A percentile compares a stretch with the other conserved stretches of the same genome.
These are phyloP conservation scores for Russula ochroleuca DNA, from an alignment of 768 basidiomycete genomes.

Conservation along the genomic window DNA sequence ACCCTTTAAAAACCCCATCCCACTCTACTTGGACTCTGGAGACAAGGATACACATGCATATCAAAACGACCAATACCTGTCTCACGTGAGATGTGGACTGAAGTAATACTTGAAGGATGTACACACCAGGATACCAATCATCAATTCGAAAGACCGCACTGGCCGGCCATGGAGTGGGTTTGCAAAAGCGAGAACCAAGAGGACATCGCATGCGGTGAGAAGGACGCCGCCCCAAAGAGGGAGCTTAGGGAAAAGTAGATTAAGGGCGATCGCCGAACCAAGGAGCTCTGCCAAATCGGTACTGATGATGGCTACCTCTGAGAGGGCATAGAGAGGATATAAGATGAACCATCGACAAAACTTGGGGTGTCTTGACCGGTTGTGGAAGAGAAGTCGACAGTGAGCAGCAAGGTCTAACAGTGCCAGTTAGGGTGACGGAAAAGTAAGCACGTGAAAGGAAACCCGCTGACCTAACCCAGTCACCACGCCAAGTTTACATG, in stretches of 20 bases:
- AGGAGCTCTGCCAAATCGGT: conserved; percentile 60
- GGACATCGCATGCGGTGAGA: conserved; percentile 46
- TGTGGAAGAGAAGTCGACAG: conserved; percentile 45
- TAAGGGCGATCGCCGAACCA: conserved; percentile 56
- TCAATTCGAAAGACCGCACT: conserved; percentile 60
- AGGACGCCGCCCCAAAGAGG: conserved; percentile 49
- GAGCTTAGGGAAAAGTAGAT: conserved; percentile 46
- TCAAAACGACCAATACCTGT: conserved; percentile 26
- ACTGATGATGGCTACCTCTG: conserved; percentile 51
- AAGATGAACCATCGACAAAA: conserved; percentile 40
- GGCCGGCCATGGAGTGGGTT: conserved; percentile 58
- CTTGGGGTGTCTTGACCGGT: conserved; percentile 39
- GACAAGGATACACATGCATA: conserved; percentile 29
- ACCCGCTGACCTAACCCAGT: conserved; percentile 65
- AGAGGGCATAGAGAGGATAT: conserved; percentile 43
- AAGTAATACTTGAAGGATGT: neutral
- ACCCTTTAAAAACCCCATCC: conserved; percentile 23
- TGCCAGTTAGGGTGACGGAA: conserved; percentile 1
- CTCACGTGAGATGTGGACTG: neutral
- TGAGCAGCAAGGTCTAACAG: conserved; percentile 45
- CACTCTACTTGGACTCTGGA: conserved; percentile 23
- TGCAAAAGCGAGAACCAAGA: conserved; percentile 60
- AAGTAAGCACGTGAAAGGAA: neutral
- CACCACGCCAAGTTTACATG: conserved; percentile 76
- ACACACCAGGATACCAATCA: conserved; percentile 40